Conservation (phyloP, 257 asterid species). For the Henckelia pumila region DNA sequence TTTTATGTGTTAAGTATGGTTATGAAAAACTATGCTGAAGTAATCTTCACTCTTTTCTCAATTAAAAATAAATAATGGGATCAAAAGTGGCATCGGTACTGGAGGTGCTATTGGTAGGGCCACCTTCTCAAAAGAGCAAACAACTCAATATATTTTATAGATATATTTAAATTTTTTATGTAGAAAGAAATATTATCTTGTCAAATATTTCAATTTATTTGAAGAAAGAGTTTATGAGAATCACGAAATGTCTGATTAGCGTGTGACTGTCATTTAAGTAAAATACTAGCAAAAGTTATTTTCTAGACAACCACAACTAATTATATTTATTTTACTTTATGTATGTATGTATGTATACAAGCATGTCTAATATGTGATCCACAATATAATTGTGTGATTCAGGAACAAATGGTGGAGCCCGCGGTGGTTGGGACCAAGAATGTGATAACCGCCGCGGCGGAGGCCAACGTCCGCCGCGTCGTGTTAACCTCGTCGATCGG, state of each 20-base stretch:
- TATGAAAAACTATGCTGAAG: background rate
- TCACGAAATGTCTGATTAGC: background rate
- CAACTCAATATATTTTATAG: too few relatives aligned
- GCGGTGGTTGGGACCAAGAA: conserved; percentile 73
- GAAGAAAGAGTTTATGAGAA: background rate
- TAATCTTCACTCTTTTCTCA: background rate
- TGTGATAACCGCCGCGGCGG: conserved; percentile 82
- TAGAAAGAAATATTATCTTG: background rate
- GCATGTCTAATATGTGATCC: background rate
- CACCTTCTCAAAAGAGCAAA: background rate
- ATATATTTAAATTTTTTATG: too few relatives aligned
- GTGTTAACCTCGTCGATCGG: conserved; percentile 90
- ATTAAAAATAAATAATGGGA: background rate
- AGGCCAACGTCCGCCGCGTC: conserved; percentile 70
- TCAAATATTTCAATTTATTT: background rate
- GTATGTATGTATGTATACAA: too few relatives aligned
- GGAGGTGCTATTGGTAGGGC: background rate
- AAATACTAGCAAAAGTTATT: background rate
- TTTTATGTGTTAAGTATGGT: too few relatives aligned
- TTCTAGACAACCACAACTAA: background rate
- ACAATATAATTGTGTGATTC: background rate
- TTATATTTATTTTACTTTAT: too few relatives aligned
- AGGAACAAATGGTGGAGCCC: conserved; percentile 99
- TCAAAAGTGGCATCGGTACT: too few relatives aligned
- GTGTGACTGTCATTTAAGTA: background rate